phyloP scores from a whole-genome alignment of 495 filamentous ascomycete genomes.

The Talaromyces adpressus region DNA sequence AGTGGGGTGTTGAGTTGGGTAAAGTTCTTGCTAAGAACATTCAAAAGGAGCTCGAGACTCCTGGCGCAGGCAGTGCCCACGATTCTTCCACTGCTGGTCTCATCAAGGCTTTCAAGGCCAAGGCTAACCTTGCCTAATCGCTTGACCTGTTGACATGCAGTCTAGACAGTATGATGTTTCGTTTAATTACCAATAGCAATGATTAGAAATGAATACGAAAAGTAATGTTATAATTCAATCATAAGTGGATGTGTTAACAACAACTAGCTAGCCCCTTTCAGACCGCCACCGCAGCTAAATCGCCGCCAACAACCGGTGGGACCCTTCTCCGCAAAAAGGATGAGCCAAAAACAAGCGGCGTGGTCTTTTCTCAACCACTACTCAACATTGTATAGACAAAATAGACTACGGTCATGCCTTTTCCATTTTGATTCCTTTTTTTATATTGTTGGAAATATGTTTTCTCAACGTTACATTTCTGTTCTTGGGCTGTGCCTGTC shows the following conservation, averaged over 20 bases:
- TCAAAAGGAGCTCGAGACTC: slow-evolving; percentile 68
- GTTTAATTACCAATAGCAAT: not conserved
- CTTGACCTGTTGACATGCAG: not conserved
- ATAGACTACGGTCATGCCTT: not conserved
- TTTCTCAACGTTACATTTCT: not conserved
- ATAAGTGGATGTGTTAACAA: not conserved
- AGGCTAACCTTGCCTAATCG: slow-evolving; percentile 43
- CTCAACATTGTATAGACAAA: not conserved
- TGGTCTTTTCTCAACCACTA: not conserved
- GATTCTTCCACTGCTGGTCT: slow-evolving; percentile 84
- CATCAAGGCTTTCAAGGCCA: slow-evolving; percentile 77
- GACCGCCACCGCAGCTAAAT: not conserved
- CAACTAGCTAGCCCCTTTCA: not conserved
- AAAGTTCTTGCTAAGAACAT: slow-evolving; percentile 94
- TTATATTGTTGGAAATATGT: not conserved
- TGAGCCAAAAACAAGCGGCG: not conserved
- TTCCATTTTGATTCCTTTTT: not conserved
- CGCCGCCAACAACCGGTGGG: not conserved
- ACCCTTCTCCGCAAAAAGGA: not conserved
- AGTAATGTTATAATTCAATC: not conserved
- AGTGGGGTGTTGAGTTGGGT: slow-evolving; percentile 98
- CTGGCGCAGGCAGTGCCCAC: slow-evolving; percentile 60
- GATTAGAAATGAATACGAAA: slow-evolving; percentile 1
- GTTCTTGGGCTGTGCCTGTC: not conserved
- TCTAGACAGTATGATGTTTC: not conserved